These are phyloP conservation scores for Zygoascus sp. DNA, from an alignment of 1,139 yeast genomes.

Conservation along the genomic window DNA sequence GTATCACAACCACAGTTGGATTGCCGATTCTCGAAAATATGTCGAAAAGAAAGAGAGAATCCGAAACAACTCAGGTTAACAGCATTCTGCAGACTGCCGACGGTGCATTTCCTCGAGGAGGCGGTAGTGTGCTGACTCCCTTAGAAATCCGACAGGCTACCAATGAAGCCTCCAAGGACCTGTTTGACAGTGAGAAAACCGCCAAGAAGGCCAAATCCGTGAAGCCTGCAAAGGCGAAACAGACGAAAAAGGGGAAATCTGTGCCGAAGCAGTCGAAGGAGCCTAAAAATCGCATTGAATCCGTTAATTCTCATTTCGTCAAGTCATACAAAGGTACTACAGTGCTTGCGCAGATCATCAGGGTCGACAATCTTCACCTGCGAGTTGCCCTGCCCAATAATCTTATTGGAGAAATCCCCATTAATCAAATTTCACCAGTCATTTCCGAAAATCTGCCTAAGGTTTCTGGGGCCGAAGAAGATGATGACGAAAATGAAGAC, in stretches of 20 bases:
- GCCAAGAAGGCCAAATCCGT: conserved; percentile 12
- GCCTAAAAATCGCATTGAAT: conserved; percentile 33
- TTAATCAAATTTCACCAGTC: conserved; percentile 58
- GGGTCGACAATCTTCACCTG: conserved; percentile 59
- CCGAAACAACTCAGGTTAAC: conserved; percentile 12
- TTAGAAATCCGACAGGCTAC: conserved; percentile 89
- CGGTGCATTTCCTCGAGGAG: conserved; percentile 93
- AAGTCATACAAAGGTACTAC: conserved; percentile 47
- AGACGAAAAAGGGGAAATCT: conserved; percentile 27
- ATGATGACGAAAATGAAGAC: conserved; percentile 32
- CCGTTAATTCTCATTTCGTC: conserved; percentile 5
- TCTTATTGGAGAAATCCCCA: conserved; percentile 72
- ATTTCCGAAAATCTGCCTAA: conserved; percentile 54
- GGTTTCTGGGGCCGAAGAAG: conserved; percentile 40
- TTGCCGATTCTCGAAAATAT: conserved; percentile 11
- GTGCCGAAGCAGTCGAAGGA: conserved; percentile 26
- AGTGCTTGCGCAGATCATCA: conserved; percentile 70
- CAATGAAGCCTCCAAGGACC: conserved; percentile 83
- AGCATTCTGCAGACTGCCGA: conserved; percentile 27
- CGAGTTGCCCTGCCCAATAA: conserved; percentile 77
- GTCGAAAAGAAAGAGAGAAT: conserved; percentile 23
- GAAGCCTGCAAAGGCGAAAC: conserved; percentile 23
- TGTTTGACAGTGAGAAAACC: conserved; percentile 17
- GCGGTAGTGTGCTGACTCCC: conserved; percentile 74
- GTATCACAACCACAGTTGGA: conserved; percentile 4